These are phyloP conservation scores for Lomentospora prolificans DNA, from an alignment of 2,329 filamentous ascomycete species.

Conservation along the genomic window DNA sequence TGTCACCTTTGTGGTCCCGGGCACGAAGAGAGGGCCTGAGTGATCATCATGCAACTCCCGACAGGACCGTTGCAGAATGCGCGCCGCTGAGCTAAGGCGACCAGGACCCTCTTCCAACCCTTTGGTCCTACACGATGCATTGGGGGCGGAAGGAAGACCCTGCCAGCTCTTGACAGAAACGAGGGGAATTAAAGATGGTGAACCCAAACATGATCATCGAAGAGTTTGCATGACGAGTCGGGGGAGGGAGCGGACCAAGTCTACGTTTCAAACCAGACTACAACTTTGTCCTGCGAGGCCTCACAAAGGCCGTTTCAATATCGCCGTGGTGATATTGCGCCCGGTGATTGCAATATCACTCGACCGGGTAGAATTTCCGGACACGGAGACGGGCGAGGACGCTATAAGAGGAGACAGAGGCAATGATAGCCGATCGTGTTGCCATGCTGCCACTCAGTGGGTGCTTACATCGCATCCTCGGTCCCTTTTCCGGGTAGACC, in stretches of 20 bases:
- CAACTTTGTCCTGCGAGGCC: not conserved
- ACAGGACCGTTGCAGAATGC: not conserved
- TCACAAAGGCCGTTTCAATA: not conserved
- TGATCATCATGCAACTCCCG: not conserved
- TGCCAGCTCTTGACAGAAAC: not conserved
- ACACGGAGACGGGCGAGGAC: too few relatives aligned
- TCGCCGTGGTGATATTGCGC: not conserved
- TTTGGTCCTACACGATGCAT: not conserved
- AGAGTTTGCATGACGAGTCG: not conserved
- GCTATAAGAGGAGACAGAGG: too few relatives aligned
- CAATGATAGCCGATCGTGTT: not conserved
- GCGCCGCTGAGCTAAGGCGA: not conserved
- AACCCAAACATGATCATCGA: conserved; percentile 6
- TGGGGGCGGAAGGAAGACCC: not conserved
- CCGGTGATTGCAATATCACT: not conserved
- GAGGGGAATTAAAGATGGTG: not conserved
- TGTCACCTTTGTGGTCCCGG: not conserved
- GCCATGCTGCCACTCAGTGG: not conserved
- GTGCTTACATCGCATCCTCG: not conserved
- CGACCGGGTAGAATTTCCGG: not conserved
- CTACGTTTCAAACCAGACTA: not conserved
- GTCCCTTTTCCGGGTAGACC: not conserved
- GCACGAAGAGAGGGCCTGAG: not conserved
- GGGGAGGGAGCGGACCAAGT: not conserved
- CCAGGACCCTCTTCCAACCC: not conserved